Base-by-base conservation (phyloP, 192 early-diverging fungal genomes). In the Podochytrium sp. region DNA sequence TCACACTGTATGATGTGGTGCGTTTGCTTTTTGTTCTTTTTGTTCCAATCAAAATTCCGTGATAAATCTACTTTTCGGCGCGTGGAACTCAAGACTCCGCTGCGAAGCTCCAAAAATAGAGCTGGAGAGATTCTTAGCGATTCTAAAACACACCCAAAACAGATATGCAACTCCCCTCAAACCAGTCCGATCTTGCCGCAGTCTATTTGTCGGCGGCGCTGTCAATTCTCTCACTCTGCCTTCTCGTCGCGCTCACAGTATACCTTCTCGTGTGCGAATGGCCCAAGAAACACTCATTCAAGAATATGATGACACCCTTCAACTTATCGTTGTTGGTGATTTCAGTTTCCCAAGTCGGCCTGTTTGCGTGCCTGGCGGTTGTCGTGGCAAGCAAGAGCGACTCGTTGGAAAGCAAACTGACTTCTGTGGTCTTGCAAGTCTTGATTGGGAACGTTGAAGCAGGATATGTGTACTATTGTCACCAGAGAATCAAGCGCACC, bases 81-180 rank as follows among this genome's bases (percentile, higher is more conserved):
- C n/a, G n/a, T n/a, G n/a, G n/a, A n/a, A n/a, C n/a, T n/a, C n/a
- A n/a, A n/a, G n/a, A n/a, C n/a, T n/a, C n/a, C n/a, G n/a, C n/a
- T n/a, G n/a, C n/a, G n/a, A n/a, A n/a, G n/a, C n/a, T n/a, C 90
- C 86, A 90, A 56, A 47, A 47, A 47, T 47, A 47, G 43, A 7
- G 20, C 43, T 47, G 7, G 7, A 12, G 43, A 12, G 43, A 12
- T 47, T 20, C 20, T 47, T 47, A 12, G 43, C 20, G 43, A 12
- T 47, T 20, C 20, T 20, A 20, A 47, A 47, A 47, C 43, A 47
- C 20, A 12, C 43, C 43, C 43, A 55, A 55, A 55, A 7, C 7
- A 55, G 30, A 23, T 6, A 55, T 55, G 52, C 7, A 23, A 20
- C 52, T 55, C 5, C 52, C 52, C 7, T 27, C 12, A 55, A 20